Conservation (phyloP, 257 asterid genomes). For the Nemophila menziesii region DNA sequence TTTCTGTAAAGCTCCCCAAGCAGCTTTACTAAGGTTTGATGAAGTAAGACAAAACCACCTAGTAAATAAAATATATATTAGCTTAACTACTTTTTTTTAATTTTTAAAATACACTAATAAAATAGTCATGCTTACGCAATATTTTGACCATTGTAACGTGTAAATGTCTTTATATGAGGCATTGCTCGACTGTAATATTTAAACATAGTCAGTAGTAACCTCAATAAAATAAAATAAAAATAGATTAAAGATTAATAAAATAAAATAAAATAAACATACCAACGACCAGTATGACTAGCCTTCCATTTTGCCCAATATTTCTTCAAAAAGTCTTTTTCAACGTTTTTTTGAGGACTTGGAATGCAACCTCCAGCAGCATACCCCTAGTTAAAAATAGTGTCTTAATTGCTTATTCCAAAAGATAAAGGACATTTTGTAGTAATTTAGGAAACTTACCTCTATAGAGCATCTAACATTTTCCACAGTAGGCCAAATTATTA, state of each 20-base stretch:
- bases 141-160: conserved; percentile 81
- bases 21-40: conserved; percentile 97
- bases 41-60: conserved; percentile 96
- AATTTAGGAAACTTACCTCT: conserved; percentile 42
- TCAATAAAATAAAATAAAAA: conserved; percentile 3
- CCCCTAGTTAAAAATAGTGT: conserved; percentile 43
- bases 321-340: conserved; percentile 77
- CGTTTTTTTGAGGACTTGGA: conserved; percentile 88
- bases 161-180: conserved; percentile 96
- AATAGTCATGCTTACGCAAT: conserved; percentile 59
- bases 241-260: background rate
- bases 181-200: conserved; percentile 69
- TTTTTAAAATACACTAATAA: background rate
- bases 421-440: too few relatives aligned
- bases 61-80: conserved; percentile 11
- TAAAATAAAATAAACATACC: conserved; percentile 29
- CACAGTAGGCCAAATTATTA: conserved; percentile 85
- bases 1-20: conserved; percentile 98
- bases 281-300: conserved; percentile 81
- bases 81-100: background rate
- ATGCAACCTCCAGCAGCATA: conserved; percentile 88
- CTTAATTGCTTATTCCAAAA: too few relatives aligned
- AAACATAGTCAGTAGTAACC: conserved; percentile 14
- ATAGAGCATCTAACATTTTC: conserved; percentile 85
- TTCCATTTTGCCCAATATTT: conserved; percentile 96